Base-by-base conservation (phyloP, 805 yeast species). In the Kuraishia piskuri region DNA sequence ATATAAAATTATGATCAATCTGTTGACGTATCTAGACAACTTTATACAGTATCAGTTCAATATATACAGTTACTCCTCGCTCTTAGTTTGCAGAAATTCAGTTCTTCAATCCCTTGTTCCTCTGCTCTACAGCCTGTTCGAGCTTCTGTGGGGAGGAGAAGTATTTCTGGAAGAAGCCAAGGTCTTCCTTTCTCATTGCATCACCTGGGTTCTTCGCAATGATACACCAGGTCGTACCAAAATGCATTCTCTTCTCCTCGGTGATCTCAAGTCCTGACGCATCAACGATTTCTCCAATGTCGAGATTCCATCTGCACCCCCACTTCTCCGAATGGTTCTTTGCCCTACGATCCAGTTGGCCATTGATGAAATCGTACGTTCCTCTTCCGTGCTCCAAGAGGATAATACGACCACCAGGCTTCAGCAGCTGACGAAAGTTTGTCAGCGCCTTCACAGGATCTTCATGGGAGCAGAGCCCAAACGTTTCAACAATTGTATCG, bases 271-370 rank as follows among this genome's bases (percentile, higher is more conserved):
- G 73, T 0, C 96, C 96, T 6, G 96, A 84, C 55, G 82, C 83
- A 64, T 87, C 91, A 24, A 94, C 77, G 46, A 94, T 75, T 60
- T 86, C 95, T 22, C 91, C 96, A 59, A 94, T 88, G 64, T 94
- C 98, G 57, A 94, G 72, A 65, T 94, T 94, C 97, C 98, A 94
- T 63, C 98, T 76, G 68, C 99, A 94, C 1, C 97, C 99, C 97
- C 98, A 94, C 2, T 85, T 82, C 55, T 86, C 80, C 71, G 91
- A 80, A 68, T 97, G 84, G 59, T 82, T 80, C 56, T 82, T 90
- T 2, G 97, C 91, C 57, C 94, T 76, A 56, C 81, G 80, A 67
- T 94, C 97, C 66, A 94, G 73, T 53, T 86, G 82, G 25, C 81
- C 78, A 68, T 94, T 94, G 59, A 94, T 79, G 52, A 84, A 80